Percentiles rank a stretch among this genome's conserved stretches.
Conservation (phyloP, 2,329 filamentous ascomycete genomes). For the Fusarium mangiferae region DNA sequence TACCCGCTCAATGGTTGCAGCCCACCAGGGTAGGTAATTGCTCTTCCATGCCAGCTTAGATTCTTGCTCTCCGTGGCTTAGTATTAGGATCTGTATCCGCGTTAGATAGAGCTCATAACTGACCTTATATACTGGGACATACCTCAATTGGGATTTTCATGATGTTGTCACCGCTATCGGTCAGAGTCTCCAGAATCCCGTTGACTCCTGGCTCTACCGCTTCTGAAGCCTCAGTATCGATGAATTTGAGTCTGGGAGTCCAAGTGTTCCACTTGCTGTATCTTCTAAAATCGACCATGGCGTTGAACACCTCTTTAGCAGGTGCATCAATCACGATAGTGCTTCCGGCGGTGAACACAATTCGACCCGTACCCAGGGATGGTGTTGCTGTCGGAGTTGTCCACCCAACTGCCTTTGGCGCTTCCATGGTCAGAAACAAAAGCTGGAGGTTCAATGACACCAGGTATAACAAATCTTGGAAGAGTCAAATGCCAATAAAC, state of each 20-base stretch:
- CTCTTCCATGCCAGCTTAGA: neutral
- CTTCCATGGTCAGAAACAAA: neutral
- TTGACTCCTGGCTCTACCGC: neutral
- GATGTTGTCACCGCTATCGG: neutral
- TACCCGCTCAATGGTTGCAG: neutral
- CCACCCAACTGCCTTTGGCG: neutral
- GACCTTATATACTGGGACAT: accelerated
- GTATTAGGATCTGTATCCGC: neutral
- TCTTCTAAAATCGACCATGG: neutral
- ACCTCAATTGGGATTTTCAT: neutral
- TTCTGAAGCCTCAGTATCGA: neutral
- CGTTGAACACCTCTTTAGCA: neutral
- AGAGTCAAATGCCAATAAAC: accelerated
- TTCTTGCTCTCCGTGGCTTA: neutral
- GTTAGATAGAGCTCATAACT: neutral
- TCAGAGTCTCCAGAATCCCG: neutral
- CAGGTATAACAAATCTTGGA: accelerated
- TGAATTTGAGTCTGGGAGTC: neutral
- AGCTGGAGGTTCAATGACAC: accelerated
- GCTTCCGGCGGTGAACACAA: neutral
- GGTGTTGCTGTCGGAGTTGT: neutral
- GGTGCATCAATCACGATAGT: neutral
- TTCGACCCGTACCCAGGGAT: neutral
- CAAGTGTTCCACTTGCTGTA: neutral
- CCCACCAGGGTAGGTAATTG: neutral